phyloP scores from a whole-genome alignment of 352 stramenopile genomes.

The Globisporangium iwayamae region DNA sequence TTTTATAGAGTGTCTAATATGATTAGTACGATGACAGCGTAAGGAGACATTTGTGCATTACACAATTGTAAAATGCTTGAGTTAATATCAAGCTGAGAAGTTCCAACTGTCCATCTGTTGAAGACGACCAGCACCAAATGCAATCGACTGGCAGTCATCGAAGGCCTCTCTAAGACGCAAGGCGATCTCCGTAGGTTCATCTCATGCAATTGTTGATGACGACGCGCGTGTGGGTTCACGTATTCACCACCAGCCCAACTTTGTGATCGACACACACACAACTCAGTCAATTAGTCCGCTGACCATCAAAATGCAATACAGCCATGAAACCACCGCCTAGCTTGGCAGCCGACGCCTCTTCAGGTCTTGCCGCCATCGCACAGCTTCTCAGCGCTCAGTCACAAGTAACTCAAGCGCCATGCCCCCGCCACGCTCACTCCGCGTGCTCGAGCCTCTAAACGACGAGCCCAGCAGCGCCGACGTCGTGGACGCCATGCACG shows the following conservation, averaged over 20 bases:
- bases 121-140: slow-evolving; percentile 1
- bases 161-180: not conserved
- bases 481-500: slow-evolving; percentile 53
- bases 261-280: not conserved
- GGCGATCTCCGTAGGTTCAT: too few species aligned
- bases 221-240: not conserved
- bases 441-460: slow-evolving; percentile 23
- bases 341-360: not conserved
- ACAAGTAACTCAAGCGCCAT: slow-evolving; percentile 1
- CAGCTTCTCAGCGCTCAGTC: not conserved
- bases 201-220: not conserved
- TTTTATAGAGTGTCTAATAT: not conserved
- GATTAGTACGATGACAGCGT: not conserved
- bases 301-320: not conserved
- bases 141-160: not conserved
- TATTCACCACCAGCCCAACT: not conserved
- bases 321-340: slow-evolving; percentile 1
- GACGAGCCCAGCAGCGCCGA: slow-evolving; percentile 27
- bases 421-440: slow-evolving; percentile 32
- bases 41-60: not conserved
- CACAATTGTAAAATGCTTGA: not conserved
- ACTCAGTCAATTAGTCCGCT: not conserved
- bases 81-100: not conserved
- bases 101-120: slow-evolving; percentile 2
- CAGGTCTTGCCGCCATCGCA: not conserved